Conservation (phyloP, 1,284 basidiomycete genomes). For the Lentinula novae-zelandiae region DNA sequence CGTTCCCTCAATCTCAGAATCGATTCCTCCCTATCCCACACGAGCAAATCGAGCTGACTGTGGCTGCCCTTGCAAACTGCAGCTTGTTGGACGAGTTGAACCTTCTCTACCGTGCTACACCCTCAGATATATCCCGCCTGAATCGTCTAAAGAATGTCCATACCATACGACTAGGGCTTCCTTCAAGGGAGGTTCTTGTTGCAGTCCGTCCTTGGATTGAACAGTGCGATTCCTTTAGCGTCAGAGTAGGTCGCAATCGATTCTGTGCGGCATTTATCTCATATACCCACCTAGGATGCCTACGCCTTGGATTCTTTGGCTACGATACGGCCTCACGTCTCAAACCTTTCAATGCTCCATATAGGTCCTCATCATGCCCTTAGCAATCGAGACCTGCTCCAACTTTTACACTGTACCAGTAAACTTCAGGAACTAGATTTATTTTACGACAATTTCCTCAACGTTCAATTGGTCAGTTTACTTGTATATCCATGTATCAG, state of each 20-base stretch:
- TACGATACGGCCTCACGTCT: conserved; percentile 4
- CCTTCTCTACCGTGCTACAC: conserved; percentile 6
- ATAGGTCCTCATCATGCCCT: conserved; percentile 13
- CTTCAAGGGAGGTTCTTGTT: not conserved
- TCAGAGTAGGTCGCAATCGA: not conserved
- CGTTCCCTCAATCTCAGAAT: not conserved
- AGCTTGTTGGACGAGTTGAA: not conserved
- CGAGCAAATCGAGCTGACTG: conserved; percentile 1
- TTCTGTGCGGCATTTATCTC: not conserved
- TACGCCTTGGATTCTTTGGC: conserved; percentile 6
- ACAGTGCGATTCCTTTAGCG: conserved; percentile 5
- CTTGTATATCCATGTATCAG: not conserved
- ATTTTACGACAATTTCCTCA: conserved; percentile 12
- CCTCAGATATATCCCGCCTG: conserved; percentile 5
- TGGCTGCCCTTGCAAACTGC: conserved; percentile 5
- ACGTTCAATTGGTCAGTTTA: not conserved
- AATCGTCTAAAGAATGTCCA: conserved; percentile 2
- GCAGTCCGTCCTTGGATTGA: not conserved
- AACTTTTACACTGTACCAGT: not conserved
- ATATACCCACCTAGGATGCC: conserved; percentile 2
- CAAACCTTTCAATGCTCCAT: conserved; percentile 4
- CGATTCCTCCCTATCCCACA: conserved; percentile 7
- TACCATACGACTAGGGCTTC: conserved; percentile 8
- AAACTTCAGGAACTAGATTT: conserved; percentile 6
- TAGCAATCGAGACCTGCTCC: conserved; percentile 2